phyloP scores from a whole-genome alignment of 148 eudicot genomes.

The Rhododendron ferrugineum region DNA sequence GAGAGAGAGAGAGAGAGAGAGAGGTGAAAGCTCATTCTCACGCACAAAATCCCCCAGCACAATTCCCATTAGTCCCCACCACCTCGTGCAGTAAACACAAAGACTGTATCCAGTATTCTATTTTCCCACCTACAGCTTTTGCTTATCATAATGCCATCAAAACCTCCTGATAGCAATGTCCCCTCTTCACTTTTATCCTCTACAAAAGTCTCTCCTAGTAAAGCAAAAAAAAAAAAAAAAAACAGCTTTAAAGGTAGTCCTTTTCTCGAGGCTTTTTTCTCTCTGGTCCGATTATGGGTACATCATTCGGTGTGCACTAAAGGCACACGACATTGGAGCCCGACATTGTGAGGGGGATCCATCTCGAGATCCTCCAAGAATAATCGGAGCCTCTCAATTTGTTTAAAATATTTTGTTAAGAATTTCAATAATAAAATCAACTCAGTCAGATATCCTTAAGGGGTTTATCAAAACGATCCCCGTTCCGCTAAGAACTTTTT shows the following conservation, averaged over 20 bases:
- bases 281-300: background rate
- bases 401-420: too few species aligned
- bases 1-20: background rate
- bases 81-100: background rate
- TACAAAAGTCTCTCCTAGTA: background rate
- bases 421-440: too few species aligned
- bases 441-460: background rate
- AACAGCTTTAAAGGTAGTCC: background rate
- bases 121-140: too few species aligned
- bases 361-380: background rate
- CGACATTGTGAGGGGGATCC: too few species aligned
- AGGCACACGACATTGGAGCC: background rate
- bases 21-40: background rate
- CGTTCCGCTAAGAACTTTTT: too few species aligned
- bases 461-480: too few species aligned
- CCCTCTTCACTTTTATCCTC: background rate
- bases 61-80: background rate
- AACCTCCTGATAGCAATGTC: background rate
- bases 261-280: background rate
- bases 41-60: background rate
- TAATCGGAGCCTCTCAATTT: too few species aligned
- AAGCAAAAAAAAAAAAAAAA: background rate
- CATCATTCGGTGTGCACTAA: background rate
- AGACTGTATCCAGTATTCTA: too few species aligned
- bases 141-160: too few species aligned